Base-by-base conservation (phyloP, 371 early-diverging fungal genomes). In the Actinomucor elegans region DNA sequence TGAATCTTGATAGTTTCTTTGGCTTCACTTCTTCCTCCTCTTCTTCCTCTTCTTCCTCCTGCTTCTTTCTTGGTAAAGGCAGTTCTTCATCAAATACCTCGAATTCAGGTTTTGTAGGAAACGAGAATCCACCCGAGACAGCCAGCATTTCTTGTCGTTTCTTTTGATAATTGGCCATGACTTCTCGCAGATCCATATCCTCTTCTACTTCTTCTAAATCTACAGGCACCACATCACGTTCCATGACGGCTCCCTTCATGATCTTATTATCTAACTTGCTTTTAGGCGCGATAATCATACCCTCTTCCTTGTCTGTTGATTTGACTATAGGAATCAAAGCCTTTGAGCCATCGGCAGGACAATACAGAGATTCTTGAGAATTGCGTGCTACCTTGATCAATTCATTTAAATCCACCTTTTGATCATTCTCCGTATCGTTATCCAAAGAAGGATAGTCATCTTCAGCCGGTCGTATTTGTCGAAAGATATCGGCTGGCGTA, bases 131-230 rank as follows among this genome's bases (percentile, higher is more conserved):
- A 31, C 74, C 77, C 15, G 71, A 71, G 2, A 62, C 52, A 21
- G 77, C 77, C 17, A 74, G 32, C 35, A 77, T 55, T 11, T 59
- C 61, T 20, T 67, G 61, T 32, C 72, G 45, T 28, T 63, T 69
- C 10, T 52, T 59, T 17, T 77, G 66, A 52, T 77, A 72, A 4
- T 20, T 59, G 4, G 62, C 33, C 4, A 59, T 57, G 24, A 67
- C 77, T 60, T 83, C 82, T 29, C 73, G 63, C 33, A 80, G 52
- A 51, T 81, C 72, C 84, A 84, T 81, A 28, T 84, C 81, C 8
- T 79, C 78, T 50, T 81, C 80, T 9, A 80, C 68, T 35, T 75
- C 61, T 14, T 84, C 82, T 23, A 76, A 45, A 48, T 84, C 77
- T 3, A 81, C 67, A 12, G 72, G 58, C 6, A 67, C 77, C n/a